Base-by-base conservation (phyloP, 139 green algal genomes). In the Volvox africanus region DNA sequence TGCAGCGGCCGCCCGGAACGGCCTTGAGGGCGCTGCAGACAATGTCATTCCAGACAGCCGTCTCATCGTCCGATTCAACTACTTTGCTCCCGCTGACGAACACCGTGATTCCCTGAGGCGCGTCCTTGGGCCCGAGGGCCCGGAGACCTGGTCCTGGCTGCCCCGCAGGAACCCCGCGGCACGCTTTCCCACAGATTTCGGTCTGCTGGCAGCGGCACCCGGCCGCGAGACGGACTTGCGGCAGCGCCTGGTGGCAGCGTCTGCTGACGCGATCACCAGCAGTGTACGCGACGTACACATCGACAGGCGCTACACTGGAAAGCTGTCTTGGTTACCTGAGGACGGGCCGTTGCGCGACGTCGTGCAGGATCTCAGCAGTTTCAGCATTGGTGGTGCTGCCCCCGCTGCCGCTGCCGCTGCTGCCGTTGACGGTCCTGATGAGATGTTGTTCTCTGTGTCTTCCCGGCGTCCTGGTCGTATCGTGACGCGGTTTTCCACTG, bases 121-220 rank as follows among this genome's bases (percentile, higher is more conserved):
- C 21, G 82, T 89, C 2, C 87, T 96, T 33, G 86, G 86, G 24
- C 71, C 86, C 32, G 86, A 90, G 50, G 50, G 73, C 12, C n/a
- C 50, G 5, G 73, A 35, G 21, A 62, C 73, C 26, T 98, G 96
- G 96, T 28, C 86, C 2, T 98, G 96, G 95, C 36, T 98, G 22
- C 81, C 91, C 1, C 93, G 97, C 14, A 30, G 92, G 32, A 98
- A 98, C 91, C 33, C 91, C 32, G 97, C 96, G 11, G 68, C 83
- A 0, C 22, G 36, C 24, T 94, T 93, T 77, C 96, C 97, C 18
- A 99, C 97, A 50, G 97, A 99, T 86, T 99, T 99, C 94, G 97
- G 89, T 0, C 80, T 99, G 76, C 13, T 99, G 22, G 28, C 62
- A 11, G 20, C 85, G 1, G 18, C 37, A 0, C 36, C 71, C 1